phyloP scores from a whole-genome alignment of 352 stramenopile genomes.

The Pythium sp. region DNA sequence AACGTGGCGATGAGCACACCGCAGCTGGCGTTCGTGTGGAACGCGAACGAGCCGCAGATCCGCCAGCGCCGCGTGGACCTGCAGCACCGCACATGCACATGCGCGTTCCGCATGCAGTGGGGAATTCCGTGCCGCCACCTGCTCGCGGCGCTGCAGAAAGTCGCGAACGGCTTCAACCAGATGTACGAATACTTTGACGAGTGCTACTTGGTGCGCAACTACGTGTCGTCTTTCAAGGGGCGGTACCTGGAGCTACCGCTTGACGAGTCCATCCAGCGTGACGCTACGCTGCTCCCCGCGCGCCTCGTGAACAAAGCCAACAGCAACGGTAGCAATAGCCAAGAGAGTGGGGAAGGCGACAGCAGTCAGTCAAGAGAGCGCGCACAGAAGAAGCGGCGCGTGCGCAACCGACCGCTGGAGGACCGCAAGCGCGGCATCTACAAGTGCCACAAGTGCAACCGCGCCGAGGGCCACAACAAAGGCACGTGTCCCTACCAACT shows the following conservation, averaged over 20 bases:
- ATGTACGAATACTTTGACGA: conserved; percentile 49
- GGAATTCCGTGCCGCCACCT: conserved; percentile 46
- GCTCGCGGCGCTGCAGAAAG: conserved; percentile 37
- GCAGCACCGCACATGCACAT: conserved; percentile 47
- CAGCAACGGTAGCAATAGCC: background rate
- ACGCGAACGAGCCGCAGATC: conserved; percentile 34
- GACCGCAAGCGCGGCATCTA: conserved; percentile 47
- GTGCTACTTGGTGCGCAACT: conserved; percentile 46
- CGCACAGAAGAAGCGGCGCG: conserved; percentile 29
- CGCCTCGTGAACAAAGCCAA: conserved; percentile 21
- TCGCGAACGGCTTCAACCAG: conserved; percentile 24
- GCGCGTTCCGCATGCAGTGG: conserved; percentile 34
- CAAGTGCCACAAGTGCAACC: conserved; percentile 46
- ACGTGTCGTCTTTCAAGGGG: conserved; percentile 36
- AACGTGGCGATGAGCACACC: conserved; percentile 43
- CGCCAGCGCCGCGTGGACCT: conserved; percentile 46
- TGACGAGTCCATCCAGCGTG: conserved; percentile 29
- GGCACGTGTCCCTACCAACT: conserved; percentile 42
- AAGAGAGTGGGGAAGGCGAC: background rate
- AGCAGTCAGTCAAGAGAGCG: background rate
- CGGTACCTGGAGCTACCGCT: conserved; percentile 41
- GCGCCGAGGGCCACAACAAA: conserved; percentile 55
- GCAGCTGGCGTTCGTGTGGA: conserved; percentile 50
- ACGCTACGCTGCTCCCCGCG: conserved; percentile 30
- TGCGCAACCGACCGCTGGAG: conserved; percentile 27